Evolutionary conservation across 192 early-diverging fungal genomes (phyloP), one percentile per base, ranked within the genome.

Genomic region (Geranomyces michiganensis): DNA sequence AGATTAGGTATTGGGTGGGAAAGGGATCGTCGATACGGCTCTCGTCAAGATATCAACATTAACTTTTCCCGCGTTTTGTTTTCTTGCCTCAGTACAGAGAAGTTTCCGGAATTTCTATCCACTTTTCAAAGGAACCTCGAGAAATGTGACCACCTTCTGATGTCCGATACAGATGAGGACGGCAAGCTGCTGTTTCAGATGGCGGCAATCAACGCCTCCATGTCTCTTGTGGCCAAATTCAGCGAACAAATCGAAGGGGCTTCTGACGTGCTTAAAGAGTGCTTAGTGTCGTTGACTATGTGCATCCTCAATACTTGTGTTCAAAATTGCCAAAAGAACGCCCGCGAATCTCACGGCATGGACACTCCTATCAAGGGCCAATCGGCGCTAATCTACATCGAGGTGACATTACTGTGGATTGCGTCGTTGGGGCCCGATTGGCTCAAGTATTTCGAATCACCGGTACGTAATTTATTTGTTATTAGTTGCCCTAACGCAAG

Each of bases 1-100:
- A 62, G 30, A 76, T 81, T 64, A 80, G 75, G 76, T 75, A 68
- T 62, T n/a, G 36, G 36, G 36, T 10, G 10, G 36, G 5, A 10
- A 41, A 41, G 10, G 5, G 36, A 7, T 3, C 36, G 10, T 41
- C 36, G 36, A 7, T 10, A 41, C 36, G 36, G 2, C 27, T 22
- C 29, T n/a, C n/a, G n/a, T n/a, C n/a, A n/a, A n/a, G n/a, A n/a
- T n/a, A n/a, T n/a, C n/a, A n/a, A n/a, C n/a, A 13, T 30, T 44
- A 24, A 17, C 22, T 48, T 22, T 30, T 47, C 15, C 43, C 1
- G 64, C 64, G 22, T 1, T 65, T 7, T 15, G 19, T 41, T 27
- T 27, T 36, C 10, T 15, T 56, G 22, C 0, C 24, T 21, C 47
- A 71, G 70, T 30, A 53, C 58, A 24, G 70, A 71, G 41, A 26